These are phyloP conservation scores for Cinchona pubescens DNA, from an alignment of 257 asterid species.

Conservation along the genomic window DNA sequence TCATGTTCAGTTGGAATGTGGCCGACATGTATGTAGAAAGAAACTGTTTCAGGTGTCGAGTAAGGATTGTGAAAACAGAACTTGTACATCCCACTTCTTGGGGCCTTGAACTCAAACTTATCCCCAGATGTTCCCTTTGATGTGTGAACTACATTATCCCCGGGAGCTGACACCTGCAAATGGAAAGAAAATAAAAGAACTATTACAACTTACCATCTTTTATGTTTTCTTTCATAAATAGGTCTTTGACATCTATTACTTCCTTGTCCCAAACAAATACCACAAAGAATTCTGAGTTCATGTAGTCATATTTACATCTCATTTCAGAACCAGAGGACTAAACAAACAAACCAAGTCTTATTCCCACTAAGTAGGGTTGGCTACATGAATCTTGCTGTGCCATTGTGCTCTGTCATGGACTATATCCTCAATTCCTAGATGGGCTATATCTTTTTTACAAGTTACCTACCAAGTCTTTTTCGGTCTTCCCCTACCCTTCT, in stretches of 20 bases:
- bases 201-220: background rate
- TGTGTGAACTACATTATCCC: constrained; percentile 46
- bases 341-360: too few species aligned
- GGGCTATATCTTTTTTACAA: too few species aligned
- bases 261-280: background rate
- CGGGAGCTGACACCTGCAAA: constrained; percentile 67
- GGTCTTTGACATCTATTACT: background rate
- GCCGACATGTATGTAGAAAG: constrained; percentile 83
- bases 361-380: too few species aligned
- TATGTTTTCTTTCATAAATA: background rate
- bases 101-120: constrained; percentile 83
- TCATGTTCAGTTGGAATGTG: constrained; percentile 72
- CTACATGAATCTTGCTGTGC: too few species aligned
- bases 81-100: constrained; percentile 76
- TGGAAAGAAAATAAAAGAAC: constrained; percentile 18
- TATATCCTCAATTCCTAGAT: too few species aligned
- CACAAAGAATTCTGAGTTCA: background rate
- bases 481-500: too few species aligned
- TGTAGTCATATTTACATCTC: background rate
- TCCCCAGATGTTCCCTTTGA: constrained; percentile 65
- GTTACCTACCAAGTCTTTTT: too few species aligned
- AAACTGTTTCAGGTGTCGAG: constrained; percentile 66
- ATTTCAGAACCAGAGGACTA: background rate
- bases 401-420: too few species aligned
- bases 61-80: constrained; percentile 84